Evolutionary conservation across 2,329 filamentous ascomycete genomes (phyloP).

Genomic region (Paecilomyces formosus): DNA sequence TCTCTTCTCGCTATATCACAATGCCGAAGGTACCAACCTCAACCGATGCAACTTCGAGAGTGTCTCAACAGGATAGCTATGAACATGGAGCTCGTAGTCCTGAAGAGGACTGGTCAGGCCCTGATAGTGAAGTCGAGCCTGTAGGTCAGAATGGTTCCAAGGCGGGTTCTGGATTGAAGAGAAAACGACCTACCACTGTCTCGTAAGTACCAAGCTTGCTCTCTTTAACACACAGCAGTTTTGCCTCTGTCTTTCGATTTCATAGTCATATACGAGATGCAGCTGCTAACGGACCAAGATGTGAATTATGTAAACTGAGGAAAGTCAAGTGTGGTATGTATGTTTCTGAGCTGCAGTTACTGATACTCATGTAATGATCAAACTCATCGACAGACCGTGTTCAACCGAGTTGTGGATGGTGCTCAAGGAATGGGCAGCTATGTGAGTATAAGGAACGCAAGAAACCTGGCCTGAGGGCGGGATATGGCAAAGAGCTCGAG

Average conservation of each 20-base stretch:
- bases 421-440: constrained; percentile 56
- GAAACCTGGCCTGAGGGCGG: constrained; percentile 58
- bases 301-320: constrained; percentile 38
- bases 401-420: constrained; percentile 63
- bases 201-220: constrained; percentile 23
- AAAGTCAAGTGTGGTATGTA: constrained; percentile 40
- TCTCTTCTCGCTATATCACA: constrained; percentile 18
- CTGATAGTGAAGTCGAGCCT: constrained; percentile 26
- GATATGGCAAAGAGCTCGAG: constrained; percentile 66
- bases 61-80: constrained; percentile 13
- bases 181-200: constrained; percentile 30
- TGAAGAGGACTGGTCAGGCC: constrained; percentile 27
- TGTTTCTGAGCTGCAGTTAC: background rate
- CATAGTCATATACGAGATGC: background rate
- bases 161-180: constrained; percentile 22
- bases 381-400: constrained; percentile 35
- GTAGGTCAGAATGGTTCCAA: constrained; percentile 18
- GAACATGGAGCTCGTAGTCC: constrained; percentile 22
- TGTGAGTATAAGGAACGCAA: constrained; percentile 66
- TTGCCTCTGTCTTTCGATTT: background rate
- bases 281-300: constrained; percentile 23
- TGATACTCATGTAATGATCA: constrained; percentile 2
- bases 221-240: background rate
- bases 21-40: constrained; percentile 24
- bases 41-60: constrained; percentile 14